Conservation (phyloP, 179 eudicot genomes). For the Camellia oleifera region DNA sequence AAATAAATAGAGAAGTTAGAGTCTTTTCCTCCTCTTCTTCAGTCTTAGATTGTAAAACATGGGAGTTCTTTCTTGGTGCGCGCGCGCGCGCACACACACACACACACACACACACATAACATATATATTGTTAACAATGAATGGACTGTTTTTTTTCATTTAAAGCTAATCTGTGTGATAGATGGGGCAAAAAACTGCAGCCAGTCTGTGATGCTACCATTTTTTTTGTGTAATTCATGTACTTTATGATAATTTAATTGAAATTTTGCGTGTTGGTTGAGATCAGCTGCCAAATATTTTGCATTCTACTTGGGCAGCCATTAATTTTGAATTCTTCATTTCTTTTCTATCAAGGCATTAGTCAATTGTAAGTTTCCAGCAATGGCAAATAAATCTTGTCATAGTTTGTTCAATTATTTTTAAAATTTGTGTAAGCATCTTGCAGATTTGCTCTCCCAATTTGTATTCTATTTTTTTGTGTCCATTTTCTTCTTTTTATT, state of each 20-base stretch:
- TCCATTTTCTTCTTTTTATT: not conserved
- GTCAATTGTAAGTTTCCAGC: not conserved
- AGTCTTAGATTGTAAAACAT: not conserved
- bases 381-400: not conserved
- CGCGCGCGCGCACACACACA: too few relatives aligned
- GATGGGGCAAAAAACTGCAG: not conserved
- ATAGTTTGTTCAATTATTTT: not conserved
- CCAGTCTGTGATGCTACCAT: not conserved
- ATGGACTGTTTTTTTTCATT: not conserved
- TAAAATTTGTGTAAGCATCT: not conserved
- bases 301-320: slow-evolving; percentile 3
- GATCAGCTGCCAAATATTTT: slow-evolving; percentile 4
- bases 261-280: not conserved
- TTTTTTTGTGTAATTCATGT: too few relatives aligned
- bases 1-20: not conserved
- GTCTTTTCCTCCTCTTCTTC: not conserved
- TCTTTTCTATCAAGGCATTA: not conserved
- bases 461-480: not conserved
- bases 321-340: not conserved
- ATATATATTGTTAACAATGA: not conserved
- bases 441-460: not conserved
- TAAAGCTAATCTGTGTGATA: not conserved
- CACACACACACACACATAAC: too few relatives aligned
- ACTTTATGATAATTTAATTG: not conserved
- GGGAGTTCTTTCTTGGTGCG: not conserved